Evolutionary conservation across 176 grass and related monocot genomes (phyloP), one percentile per base, ranked within the genome.

Genomic region (Cymbopogon citratus): DNA sequence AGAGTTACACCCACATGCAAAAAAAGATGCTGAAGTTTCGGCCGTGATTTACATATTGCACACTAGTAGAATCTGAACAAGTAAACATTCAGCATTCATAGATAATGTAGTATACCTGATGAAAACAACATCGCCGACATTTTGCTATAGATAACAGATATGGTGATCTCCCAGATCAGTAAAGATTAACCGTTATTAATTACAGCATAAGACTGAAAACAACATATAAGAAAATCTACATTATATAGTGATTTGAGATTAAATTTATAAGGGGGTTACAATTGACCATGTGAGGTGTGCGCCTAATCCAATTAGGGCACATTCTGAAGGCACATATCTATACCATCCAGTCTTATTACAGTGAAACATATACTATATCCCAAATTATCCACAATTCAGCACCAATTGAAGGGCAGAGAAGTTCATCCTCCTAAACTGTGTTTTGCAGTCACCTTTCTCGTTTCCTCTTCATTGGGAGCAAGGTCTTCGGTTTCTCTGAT

Each of bases 391-490:
- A 90, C 84, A 83, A 36, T 23, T 78, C 57, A 38, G 46, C 46
- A 25, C 36, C 73, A 78, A 33, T 24, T 49, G 27, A 46, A 36
- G 5, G 65, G 48, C 9, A 48, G 48, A 43, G 6, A 62, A 63
- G 48, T 75, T 67, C 4, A 41, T 25, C 2, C 23, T 49, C 49
- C 61, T 21, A 68, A 29, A n/a, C 5, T 18, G 21, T 6, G 63
- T 6, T 14, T 34, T 0, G 0, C 27, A 43, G 29, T 90, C 74
- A 90, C 68, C 48, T 86, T 81, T 90, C 84, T 0, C 88, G 88
- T 23, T 90, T 90, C 75, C 88, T 86, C 84, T 90, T 90, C 88
- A 90, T 69, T 8, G 88, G 88, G 39, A 90, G 84, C 79, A 90
- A 68, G 18, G 29, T 81, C 43, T 83, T 86, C 15, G 14, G 61